A percentile compares a stretch with the other conserved stretches of the same genome.
Conservation (phyloP, 805 yeast species). For the Yamadazyma paraphyllophila region DNA sequence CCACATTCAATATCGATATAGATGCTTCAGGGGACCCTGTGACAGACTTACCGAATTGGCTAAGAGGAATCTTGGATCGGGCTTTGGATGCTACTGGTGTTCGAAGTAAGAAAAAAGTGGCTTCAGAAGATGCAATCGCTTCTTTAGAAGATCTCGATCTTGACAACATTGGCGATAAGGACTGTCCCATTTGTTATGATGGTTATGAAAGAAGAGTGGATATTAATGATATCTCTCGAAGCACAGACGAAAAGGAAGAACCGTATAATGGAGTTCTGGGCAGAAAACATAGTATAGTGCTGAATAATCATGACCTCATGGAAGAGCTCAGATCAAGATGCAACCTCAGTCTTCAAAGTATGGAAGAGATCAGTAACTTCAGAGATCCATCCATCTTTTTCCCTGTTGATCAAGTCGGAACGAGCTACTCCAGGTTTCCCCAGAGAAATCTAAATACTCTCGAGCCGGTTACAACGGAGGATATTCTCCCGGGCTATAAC, state of each 20-base stretch:
- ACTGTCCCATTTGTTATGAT: conserved; percentile 44
- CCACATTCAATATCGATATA: conserved; percentile 22
- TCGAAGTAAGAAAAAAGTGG: conserved; percentile 22
- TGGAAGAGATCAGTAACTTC: conserved; percentile 13
- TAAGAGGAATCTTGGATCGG: conserved; percentile 32
- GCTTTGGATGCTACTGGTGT: conserved; percentile 32
- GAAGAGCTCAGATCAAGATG: conserved; percentile 4
- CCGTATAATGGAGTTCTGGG: not conserved
- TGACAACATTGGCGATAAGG: conserved; percentile 16
- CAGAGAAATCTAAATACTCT: conserved; percentile 21
- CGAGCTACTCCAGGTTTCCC: conserved; percentile 27
- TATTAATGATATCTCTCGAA: not conserved
- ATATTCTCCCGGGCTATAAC: conserved; percentile 27
- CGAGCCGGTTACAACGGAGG: conserved; percentile 18
- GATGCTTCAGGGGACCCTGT: conserved; percentile 11
- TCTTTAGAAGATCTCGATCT: conserved; percentile 25
- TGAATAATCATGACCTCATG: conserved; percentile 4
- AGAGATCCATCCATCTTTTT: conserved; percentile 34
- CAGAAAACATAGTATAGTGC: not conserved
- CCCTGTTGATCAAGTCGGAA: conserved; percentile 28
- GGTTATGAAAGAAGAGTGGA: conserved; percentile 19
- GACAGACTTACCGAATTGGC: conserved; percentile 29
- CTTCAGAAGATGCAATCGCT: conserved; percentile 40
- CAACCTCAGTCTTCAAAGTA: conserved; percentile 1
- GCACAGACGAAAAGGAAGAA: not conserved